Conservation (phyloP, 768 basidiomycete species). For the Boletus speciosus region DNA sequence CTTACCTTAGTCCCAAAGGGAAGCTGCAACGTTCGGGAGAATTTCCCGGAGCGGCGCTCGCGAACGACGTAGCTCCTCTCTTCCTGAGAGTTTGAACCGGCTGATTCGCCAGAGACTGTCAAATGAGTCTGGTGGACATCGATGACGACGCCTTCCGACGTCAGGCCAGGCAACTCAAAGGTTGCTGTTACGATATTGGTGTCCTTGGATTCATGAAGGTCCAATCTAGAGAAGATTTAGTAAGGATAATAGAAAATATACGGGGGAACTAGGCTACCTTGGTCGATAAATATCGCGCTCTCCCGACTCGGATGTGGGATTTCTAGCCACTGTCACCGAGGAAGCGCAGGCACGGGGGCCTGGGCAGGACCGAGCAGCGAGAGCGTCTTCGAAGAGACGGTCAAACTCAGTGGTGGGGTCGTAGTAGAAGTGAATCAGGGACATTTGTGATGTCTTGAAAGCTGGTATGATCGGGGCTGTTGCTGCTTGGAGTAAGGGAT, state of each 20-base stretch:
- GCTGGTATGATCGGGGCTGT: neutral
- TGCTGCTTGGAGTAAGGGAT: neutral
- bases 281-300: conserved; percentile 9
- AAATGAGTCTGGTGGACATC: conserved; percentile 46
- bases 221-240: conserved; percentile 32
- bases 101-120: conserved; percentile 44
- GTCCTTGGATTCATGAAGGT: conserved; percentile 44
- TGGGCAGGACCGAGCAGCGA: conserved; percentile 18
- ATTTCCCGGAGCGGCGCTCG: conserved; percentile 45
- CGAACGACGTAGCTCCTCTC: conserved; percentile 39
- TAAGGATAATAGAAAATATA: too few relatives aligned
- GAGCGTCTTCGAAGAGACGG: conserved; percentile 16
- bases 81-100: conserved; percentile 29
- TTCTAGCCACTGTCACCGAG: neutral
- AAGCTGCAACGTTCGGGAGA: conserved; percentile 43
- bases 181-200: conserved; percentile 44
- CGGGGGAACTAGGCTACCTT: conserved; percentile 10
- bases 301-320: neutral
- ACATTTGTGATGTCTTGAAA: neutral
- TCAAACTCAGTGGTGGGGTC: conserved; percentile 2
- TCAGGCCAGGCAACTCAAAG: conserved; percentile 56
- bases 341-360: neutral
- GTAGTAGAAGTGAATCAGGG: conserved; percentile 1
- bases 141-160: conserved; percentile 45
- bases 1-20: conserved; percentile 47